Conservation (phyloP, 495 filamentous ascomycete species). For the Aspergillus homomorphus region DNA sequence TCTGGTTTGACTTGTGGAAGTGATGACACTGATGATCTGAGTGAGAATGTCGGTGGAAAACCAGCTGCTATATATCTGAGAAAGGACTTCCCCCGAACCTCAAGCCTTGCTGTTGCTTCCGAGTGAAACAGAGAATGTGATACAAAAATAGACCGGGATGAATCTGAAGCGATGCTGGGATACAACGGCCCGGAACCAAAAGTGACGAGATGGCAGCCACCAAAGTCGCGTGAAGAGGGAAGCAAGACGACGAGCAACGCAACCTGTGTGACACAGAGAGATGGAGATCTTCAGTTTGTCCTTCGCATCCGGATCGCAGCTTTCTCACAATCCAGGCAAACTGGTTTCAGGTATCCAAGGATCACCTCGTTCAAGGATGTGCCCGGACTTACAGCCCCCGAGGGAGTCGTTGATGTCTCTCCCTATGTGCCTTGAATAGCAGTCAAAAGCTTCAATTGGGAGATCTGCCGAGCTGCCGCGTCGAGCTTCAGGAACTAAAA, state of each 20-base stretch:
- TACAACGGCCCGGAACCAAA: conserved; percentile 9
- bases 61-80: conserved; percentile 18
- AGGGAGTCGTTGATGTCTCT: neutral
- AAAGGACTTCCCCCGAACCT: neutral
- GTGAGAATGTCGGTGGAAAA: neutral
- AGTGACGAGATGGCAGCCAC: conserved; percentile 2
- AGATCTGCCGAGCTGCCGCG: neutral
- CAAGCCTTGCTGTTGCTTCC: conserved; percentile 1
- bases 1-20: neutral
- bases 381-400: neutral
- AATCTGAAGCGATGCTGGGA: conserved; percentile 5
- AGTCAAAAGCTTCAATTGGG: neutral
- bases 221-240: conserved; percentile 3
- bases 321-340: conserved; percentile 4
- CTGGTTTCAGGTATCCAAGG: neutral
- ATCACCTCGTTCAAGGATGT: conserved; percentile 1
- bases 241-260: conserved; percentile 5
- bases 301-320: conserved; percentile 7
- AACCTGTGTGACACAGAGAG: conserved; percentile 13
- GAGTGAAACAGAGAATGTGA: conserved; percentile 11
- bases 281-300: conserved; percentile 21
- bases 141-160: conserved; percentile 14
- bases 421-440: neutral
- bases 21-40: conserved; percentile 7
- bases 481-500: neutral